Evolutionary conservation across 805 yeast genomes (phyloP).

Genomic region (Clavispora carvajalis): DNA sequence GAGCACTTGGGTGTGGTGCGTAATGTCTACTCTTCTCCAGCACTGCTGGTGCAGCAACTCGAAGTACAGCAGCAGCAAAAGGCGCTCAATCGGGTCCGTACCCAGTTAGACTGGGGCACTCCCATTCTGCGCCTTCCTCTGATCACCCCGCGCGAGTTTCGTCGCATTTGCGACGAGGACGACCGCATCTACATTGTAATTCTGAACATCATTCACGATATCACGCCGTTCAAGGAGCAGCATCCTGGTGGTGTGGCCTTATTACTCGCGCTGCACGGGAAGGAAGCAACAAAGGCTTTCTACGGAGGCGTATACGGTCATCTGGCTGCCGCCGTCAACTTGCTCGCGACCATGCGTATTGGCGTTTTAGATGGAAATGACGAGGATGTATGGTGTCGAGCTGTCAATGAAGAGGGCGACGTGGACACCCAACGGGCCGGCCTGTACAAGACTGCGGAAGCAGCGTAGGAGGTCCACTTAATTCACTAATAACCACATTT

Average conservation of each 20-base stretch:
- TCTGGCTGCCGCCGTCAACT: constrained; percentile 87
- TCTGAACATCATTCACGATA: constrained; percentile 89
- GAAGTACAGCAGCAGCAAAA: constrained; percentile 66
- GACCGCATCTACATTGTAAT: constrained; percentile 69
- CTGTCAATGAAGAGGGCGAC: constrained; percentile 59
- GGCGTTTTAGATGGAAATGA: constrained; percentile 81
- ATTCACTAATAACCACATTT: not conserved
- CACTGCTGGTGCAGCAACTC: constrained; percentile 60
- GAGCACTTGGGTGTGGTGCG: constrained; percentile 53
- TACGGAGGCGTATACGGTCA: constrained; percentile 94
- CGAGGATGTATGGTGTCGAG: constrained; percentile 77
- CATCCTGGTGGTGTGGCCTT: constrained; percentile 93
- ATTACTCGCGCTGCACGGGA: constrained; percentile 76
- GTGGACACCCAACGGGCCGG: constrained; percentile 4
- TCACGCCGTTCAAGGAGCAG: constrained; percentile 82
- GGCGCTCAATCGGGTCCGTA: constrained; percentile 67
- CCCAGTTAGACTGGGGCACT: constrained; percentile 88
- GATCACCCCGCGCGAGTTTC: constrained; percentile 43
- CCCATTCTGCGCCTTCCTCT: constrained; percentile 85
- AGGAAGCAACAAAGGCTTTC: constrained; percentile 91
- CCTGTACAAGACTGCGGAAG: constrained; percentile 5
- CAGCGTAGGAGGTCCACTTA: not conserved
- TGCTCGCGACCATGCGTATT: constrained; percentile 89
- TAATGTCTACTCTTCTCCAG: constrained; percentile 56
- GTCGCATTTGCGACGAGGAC: constrained; percentile 34